These are phyloP conservation scores for Mortierella sp. DNA, from an alignment of 371 early-diverging fungal species.

Conservation along the genomic window DNA sequence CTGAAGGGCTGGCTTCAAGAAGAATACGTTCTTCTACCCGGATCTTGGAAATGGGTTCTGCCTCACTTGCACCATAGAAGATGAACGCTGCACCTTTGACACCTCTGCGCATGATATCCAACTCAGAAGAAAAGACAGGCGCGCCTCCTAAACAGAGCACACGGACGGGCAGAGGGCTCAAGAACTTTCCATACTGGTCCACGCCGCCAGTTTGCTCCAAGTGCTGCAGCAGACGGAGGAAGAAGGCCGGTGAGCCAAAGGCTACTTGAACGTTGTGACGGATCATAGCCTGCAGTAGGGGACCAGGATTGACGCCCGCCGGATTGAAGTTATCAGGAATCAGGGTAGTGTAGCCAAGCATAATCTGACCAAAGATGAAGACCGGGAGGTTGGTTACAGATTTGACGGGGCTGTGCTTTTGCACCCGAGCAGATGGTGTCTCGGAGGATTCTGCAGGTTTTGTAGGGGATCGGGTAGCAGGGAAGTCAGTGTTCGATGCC, in stretches of 20 bases:
- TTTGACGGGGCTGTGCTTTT: conserved; percentile 35
- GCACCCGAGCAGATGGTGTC: neutral
- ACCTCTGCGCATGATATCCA: conserved; percentile 50
- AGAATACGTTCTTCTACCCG: conserved; percentile 51
- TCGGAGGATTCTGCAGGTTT: neutral
- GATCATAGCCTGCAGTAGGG: conserved; percentile 47
- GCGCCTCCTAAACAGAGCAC: conserved; percentile 51
- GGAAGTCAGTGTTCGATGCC: conserved; percentile 14
- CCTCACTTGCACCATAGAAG: conserved; percentile 55
- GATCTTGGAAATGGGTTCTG: conserved; percentile 54
- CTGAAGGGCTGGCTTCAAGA: conserved; percentile 31
- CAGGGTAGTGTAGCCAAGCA: conserved; percentile 53
- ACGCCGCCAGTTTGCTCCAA: conserved; percentile 41
- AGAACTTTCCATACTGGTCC: conserved; percentile 41
- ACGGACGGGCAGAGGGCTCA: conserved; percentile 42
- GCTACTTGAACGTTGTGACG: conserved; percentile 52
- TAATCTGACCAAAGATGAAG: conserved; percentile 54
- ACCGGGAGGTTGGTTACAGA: conserved; percentile 49
- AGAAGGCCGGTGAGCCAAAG: conserved; percentile 52
- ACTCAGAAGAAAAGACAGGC: conserved; percentile 51
- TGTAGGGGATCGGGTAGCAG: neutral
- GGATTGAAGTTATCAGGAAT: conserved; percentile 55
- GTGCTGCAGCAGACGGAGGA: conserved; percentile 44
- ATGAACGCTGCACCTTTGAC: conserved; percentile 51
- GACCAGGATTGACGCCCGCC: conserved; percentile 44